Percentiles rank a stretch among this genome's conserved stretches.
Evolutionary conservation across 1,284 basidiomycete genomes (phyloP).

Genomic region (Cryptococcus hybrid): DNA sequence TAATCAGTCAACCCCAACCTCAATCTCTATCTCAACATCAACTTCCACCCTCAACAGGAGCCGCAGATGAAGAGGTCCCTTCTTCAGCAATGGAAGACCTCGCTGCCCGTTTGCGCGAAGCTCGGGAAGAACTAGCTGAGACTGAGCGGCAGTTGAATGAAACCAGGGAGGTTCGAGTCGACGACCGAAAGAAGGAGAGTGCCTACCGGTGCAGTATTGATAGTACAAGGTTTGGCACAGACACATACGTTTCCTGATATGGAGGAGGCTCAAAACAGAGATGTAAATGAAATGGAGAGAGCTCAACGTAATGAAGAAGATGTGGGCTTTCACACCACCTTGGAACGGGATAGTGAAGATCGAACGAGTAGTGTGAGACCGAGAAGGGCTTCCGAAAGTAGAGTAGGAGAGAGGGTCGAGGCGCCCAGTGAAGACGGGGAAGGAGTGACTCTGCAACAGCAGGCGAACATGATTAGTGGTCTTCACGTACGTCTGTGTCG

Average conservation of each 20-base stretch:
- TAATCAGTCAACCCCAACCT: too few species aligned
- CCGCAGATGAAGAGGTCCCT: too few species aligned
- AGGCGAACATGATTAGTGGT: constrained; percentile 47
- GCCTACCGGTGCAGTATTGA: constrained; percentile 43
- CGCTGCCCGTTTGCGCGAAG: constrained; percentile 3
- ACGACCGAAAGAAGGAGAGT: constrained; percentile 10
- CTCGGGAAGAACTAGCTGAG: constrained; percentile 12
- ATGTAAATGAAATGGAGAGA: too few species aligned
- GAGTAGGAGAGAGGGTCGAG: too few species aligned
- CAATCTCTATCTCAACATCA: background rate
- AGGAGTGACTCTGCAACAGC: constrained; percentile 32
- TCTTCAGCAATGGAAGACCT: background rate
- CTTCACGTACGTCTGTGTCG: too few species aligned
- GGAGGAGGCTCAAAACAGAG: too few species aligned
- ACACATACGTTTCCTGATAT: constrained; percentile 34
- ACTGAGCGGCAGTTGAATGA: constrained; percentile 9
- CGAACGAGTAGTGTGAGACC: background rate
- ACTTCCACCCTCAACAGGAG: background rate
- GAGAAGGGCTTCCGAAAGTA: constrained; percentile 14
- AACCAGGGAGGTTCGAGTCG: constrained; percentile 7
- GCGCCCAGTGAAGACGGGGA: constrained; percentile 3
- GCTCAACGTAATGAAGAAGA: background rate
- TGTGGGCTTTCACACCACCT: background rate
- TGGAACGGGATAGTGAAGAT: background rate
- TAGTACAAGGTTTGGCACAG: constrained; percentile 49